Evolutionary conservation across 2,329 filamentous ascomycete genomes (phyloP).

Genomic region (Samsoniella hepiali): DNA sequence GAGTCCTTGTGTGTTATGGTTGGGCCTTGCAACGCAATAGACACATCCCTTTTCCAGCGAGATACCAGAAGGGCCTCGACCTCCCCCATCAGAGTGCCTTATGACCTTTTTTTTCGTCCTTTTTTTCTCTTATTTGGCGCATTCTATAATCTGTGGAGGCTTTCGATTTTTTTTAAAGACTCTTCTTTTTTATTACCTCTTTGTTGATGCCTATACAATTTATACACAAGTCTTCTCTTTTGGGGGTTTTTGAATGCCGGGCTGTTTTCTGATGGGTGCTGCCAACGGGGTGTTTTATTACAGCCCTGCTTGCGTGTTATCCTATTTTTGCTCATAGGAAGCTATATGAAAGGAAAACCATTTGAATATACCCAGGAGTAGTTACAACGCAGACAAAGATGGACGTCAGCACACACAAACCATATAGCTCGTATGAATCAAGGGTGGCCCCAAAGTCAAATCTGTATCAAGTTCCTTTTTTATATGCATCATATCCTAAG

Average conservation of each 20-base stretch:
- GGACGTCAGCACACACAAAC: too few relatives aligned
- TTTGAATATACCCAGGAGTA: too few relatives aligned
- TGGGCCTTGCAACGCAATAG: constrained; percentile 18
- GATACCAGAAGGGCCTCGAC: constrained; percentile 18
- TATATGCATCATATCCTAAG: background rate
- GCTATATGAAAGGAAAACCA: too few relatives aligned
- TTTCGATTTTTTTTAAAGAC: constrained; percentile 9
- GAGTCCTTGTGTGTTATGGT: constrained; percentile 21
- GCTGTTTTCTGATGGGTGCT: background rate
- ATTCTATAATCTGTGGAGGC: constrained; percentile 16
- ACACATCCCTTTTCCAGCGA: constrained; percentile 18
- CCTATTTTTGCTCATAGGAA: too few relatives aligned
- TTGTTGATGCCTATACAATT: constrained; percentile 14
- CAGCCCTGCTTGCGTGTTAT: background rate
- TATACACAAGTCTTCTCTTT: constrained; percentile 8
- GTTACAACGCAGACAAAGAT: too few relatives aligned
- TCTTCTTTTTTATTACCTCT: constrained; percentile 3
- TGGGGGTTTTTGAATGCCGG: background rate
- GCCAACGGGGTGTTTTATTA: background rate
- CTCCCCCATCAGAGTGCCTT: constrained; percentile 10
- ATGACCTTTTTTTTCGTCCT: constrained; percentile 12
- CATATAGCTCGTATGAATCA: background rate
- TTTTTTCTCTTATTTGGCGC: constrained; percentile 11
- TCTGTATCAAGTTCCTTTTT: background rate
- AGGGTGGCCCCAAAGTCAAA: too few relatives aligned